Base-by-base conservation (phyloP, 768 basidiomycete genomes). In the Trametes elegans region DNA sequence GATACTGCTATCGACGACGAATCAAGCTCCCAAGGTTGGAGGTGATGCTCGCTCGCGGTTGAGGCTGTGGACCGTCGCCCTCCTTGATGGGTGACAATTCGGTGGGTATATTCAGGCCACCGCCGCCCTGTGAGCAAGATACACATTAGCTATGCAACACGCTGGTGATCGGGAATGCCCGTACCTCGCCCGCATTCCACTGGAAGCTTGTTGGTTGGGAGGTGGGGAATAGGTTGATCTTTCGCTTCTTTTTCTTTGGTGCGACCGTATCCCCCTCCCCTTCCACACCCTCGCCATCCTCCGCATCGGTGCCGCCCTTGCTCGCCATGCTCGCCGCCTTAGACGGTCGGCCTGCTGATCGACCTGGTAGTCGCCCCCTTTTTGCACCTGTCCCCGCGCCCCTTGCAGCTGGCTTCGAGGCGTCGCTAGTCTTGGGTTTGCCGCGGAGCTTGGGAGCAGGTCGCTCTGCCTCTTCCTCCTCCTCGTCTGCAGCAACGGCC, bases 211-310 rank as follows among this genome's bases (percentile, higher is more conserved):
- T 57, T 16, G 76, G 73, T 52, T 76, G 70, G 31, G 73, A 70
- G 23, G 69, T 49, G 5, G 73, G 71, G 62, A 85, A 85, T n/a
- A 87, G 60, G 55, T 83, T 82, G 49, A 89, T 81, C 70, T 83
- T 87, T 58, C 85, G 79, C 63, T 82, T 87, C 71, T 86, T 88
- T 73, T 85, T 86, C 71, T 81, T 84, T 14, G 71, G 78, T 8
- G 55, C 70, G 6, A 34, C 61, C 45, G n/a, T 23, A 67, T 70
- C 21, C 66, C 48, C 21, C 64, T 68, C 26, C 14, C 64, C 56
- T 38, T 24, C 49, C 31, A 44, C 46, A 1, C 16, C 40, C 16
- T 16, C 53, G 28, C 13, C 28, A 10, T 45, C 49, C 4, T 35
- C n/a, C 36, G 42, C 46, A 19, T 45, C 18, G 49, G 47, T 41